A percentile compares a stretch with the other conserved stretches of the same genome.
Conservation (phyloP, 805 yeast genomes). For the Lachancea cidri region DNA sequence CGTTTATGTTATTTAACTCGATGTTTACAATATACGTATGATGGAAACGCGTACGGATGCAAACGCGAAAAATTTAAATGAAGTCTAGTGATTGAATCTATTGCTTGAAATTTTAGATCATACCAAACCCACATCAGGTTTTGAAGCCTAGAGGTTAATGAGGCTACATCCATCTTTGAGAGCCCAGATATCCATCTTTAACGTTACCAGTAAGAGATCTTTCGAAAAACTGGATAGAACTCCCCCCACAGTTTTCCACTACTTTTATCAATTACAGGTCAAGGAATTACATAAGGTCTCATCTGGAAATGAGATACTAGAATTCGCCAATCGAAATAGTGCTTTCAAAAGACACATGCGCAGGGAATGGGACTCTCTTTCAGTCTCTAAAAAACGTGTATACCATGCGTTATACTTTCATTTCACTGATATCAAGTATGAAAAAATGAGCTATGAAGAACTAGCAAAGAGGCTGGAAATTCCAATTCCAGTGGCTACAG, state of each 20-base stretch:
- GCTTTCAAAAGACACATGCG: constrained; percentile 17
- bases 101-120: too few species aligned
- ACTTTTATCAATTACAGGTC: constrained; percentile 16
- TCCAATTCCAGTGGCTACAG: constrained; percentile 22
- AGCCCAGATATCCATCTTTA: constrained; percentile 14
- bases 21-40: neutral
- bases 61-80: neutral
- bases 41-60: neutral
- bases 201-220: constrained; percentile 13
- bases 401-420: constrained; percentile 23
- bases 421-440: constrained; percentile 13
- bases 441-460: constrained; percentile 14
- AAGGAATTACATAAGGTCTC: constrained; percentile 10
- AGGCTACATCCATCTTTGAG: constrained; percentile 1
- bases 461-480: constrained; percentile 22
- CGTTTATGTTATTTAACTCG: neutral
- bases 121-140: too few species aligned
- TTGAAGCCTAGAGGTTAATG: too few species aligned
- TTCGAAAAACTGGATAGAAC: constrained; percentile 16
- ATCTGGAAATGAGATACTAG: constrained; percentile 5
- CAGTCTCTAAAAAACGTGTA: constrained; percentile 17
- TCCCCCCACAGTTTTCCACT: constrained; percentile 22
- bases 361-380: constrained; percentile 22
- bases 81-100: too few species aligned
- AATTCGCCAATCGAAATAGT: constrained; percentile 10